Evolutionary conservation across 345 rosid species (phyloP).

Genomic region (Bretschneidera sinensis): DNA sequence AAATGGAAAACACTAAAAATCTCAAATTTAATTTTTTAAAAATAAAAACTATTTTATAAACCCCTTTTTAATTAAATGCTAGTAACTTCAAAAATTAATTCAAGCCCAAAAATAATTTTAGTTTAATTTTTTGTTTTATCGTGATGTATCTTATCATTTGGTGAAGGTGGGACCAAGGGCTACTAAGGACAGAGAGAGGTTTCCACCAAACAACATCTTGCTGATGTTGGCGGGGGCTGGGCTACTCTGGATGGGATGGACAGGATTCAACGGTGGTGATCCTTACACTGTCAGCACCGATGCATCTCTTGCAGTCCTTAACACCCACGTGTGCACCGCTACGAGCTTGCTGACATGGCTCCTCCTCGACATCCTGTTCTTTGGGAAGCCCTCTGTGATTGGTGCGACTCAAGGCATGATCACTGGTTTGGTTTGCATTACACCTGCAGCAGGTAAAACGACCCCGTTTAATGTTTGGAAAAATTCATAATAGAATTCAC

Average conservation of each 20-base stretch:
- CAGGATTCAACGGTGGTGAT: constrained; percentile 71
- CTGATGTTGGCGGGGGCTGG: constrained; percentile 69
- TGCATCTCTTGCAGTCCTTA: constrained; percentile 63
- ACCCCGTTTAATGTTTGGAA: no score
- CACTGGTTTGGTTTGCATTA: constrained; percentile 58
- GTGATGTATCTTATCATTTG: not conserved
- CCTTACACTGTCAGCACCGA: constrained; percentile 43
- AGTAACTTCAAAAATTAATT: no score
- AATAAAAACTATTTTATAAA: no score
- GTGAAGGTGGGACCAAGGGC: constrained; percentile 60
- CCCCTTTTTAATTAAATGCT: no score
- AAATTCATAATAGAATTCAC: no score
- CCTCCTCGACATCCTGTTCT: constrained; percentile 57
- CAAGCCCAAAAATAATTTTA: no score
- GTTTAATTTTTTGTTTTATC: no score
- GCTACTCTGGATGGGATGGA: constrained; percentile 75
- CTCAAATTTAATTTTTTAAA: no score
- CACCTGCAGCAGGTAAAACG: constrained; percentile 64
- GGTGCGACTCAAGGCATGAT: constrained; percentile 71
- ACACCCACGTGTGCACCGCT: constrained; percentile 74
- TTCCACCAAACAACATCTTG: constrained; percentile 60
- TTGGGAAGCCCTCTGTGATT: constrained; percentile 57
- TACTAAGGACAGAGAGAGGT: constrained; percentile 58
- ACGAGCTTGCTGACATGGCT: constrained; percentile 69
- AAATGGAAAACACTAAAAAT: no score